Percentiles rank a stretch among this genome's conserved stretches.
Conservation (phyloP, 257 asterid genomes). For the Prunella vulgaris region DNA sequence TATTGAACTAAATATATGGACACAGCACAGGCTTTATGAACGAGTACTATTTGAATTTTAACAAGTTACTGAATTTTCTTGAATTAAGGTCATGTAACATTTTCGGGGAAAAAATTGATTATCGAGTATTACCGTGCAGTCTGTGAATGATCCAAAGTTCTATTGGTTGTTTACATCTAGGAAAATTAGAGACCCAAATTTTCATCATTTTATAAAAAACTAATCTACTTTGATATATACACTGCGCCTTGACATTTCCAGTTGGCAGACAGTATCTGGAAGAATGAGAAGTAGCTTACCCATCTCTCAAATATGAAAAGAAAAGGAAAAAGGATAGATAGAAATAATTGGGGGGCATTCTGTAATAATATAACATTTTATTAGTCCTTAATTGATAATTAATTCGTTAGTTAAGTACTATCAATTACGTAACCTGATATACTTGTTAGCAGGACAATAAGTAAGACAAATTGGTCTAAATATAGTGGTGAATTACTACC, state of each 20-base stretch:
- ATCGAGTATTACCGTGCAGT: neutral
- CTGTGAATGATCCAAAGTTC: neutral
- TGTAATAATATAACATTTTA: neutral
- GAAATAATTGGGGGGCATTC: neutral
- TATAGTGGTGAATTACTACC: neutral
- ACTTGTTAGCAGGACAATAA: neutral
- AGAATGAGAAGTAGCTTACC: too few species aligned
- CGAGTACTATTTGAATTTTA: neutral
- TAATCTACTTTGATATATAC: neutral
- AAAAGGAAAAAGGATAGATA: too few species aligned
- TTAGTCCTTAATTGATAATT: too few species aligned
- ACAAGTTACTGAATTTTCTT: neutral
- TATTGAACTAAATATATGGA: neutral
- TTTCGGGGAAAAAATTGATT: neutral
- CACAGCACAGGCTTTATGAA: neutral
- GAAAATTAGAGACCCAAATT: neutral
- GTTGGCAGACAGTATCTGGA: neutral
- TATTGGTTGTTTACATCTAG: neutral
- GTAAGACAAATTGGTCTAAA: neutral
- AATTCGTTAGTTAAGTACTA: neutral
- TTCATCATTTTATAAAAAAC: neutral
- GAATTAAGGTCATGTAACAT: neutral
- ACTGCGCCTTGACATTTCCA: neutral
- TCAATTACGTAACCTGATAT: neutral
- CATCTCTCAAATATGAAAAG: too few species aligned